Base-by-base conservation (phyloP, 2,329 filamentous ascomycete species). In the Conoideocrella luteorostrata region DNA sequence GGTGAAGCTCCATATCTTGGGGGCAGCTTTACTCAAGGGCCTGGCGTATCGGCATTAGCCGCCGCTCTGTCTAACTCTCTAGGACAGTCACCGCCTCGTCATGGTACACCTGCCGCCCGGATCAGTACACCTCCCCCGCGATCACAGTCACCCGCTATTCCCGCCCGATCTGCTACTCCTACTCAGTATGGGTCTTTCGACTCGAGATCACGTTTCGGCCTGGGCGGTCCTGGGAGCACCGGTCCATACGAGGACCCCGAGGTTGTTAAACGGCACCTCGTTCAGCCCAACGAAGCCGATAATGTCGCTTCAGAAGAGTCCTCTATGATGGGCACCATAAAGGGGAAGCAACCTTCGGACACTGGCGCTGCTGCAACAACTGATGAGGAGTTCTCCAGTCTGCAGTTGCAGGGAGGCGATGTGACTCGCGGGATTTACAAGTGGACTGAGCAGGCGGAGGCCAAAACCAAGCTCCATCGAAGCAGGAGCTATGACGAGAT, bases 341-440 rank as follows among this genome's bases (percentile, higher is more conserved):
- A 80, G 54, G 77, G 77, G 20, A 80, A 80, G 57, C 74, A 77
- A 50, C 60, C 67, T 2, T 71, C 63, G 20, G 65, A 69, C 18
- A 52, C 55, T 33, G 61, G 60, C 7, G 49, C 59, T 29, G 51
- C 56, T 1, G 65, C 65, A n/a, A 57, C 56, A 54, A 75, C 80
- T 48, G 80, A 84, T 5, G 86, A 93, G 47, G 88, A 95, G 57
- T 98, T 98, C 62, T 96, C 90, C 23, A 97, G 93, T 65, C 66
- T 98, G 61, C 83, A 84, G 59, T 71, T 98, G 37, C 94, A 97
- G 61, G 93, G 93, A 47, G 93, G 93, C 50, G 93, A 98, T 61
- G 85, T 96, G 45, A 96, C 91, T 20, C 77, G 93, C 48, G 88
- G 91, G 43, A 95, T 98, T 55, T 98, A 98, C 71, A 84, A 88